Percentiles rank a stretch among this genome's conserved stretches.
Evolutionary conservation across 1,139 yeast genomes (phyloP).

Genomic region (Pichia sp.): DNA sequence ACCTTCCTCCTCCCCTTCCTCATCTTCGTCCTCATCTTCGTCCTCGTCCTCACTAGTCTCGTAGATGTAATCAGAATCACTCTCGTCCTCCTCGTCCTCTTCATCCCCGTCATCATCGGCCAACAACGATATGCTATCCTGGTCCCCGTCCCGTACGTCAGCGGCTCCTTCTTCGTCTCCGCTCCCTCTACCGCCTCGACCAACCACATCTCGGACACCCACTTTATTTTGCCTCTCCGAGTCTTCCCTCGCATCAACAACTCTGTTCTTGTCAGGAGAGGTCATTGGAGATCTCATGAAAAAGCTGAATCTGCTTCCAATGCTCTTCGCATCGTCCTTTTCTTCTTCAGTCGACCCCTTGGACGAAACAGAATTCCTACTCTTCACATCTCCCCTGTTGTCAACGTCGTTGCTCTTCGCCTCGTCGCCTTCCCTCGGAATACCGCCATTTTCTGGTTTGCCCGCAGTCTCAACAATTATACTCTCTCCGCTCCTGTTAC

Average conservation of each 20-base stretch:
- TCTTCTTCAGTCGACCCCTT: conserved; percentile 1
- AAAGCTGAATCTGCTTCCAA: conserved; percentile 18
- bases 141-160: conserved; percentile 29
- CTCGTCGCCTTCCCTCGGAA: background rate
- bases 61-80: conserved; percentile 30
- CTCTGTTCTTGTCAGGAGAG: conserved; percentile 4
- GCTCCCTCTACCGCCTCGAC: conserved; percentile 20
- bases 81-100: conserved; percentile 15
- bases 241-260: conserved; percentile 17
- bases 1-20: conserved; percentile 6
- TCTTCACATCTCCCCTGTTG: background rate
- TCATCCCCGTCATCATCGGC: conserved; percentile 21
- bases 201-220: conserved; percentile 28
- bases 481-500: background rate
- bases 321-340: conserved; percentile 7
- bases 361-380: background rate
- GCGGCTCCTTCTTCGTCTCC: too few relatives aligned
- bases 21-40: conserved; percentile 6
- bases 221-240: conserved; percentile 24
- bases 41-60: conserved; percentile 27
- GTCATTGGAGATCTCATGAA: conserved; percentile 24
- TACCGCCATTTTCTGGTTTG: background rate
- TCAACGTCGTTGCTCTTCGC: background rate
- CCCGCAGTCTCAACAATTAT: background rate
- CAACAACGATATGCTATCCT: conserved; percentile 16